Evolutionary conservation across 176 grass and related monocot species (phyloP).

Genomic region (Guadua angustifolia): DNA sequence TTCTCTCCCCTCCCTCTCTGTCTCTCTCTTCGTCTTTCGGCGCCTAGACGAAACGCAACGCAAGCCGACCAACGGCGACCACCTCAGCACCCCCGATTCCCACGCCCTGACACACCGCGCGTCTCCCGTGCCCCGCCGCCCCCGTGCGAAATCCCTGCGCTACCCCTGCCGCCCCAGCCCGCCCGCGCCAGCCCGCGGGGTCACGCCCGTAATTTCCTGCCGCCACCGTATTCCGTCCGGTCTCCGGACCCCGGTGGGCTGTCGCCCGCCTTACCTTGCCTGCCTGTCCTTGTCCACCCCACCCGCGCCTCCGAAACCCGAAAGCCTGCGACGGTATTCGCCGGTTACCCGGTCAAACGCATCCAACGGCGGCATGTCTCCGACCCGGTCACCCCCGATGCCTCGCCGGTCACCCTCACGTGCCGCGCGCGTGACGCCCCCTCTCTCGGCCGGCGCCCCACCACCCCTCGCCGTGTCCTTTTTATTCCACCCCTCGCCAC

Average conservation of each 20-base stretch:
- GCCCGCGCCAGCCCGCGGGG: background rate
- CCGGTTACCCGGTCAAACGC: slow-evolving; percentile 83
- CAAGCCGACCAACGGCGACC: slow-evolving; percentile 65
- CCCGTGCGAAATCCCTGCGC: slow-evolving; percentile 23
- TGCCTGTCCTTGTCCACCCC: slow-evolving; percentile 26
- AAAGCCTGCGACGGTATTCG: slow-evolving; percentile 42
- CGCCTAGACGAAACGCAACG: slow-evolving; percentile 37
- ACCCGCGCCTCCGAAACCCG: slow-evolving; percentile 41
- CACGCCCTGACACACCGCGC: slow-evolving; percentile 46
- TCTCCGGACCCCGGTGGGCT: slow-evolving; percentile 51
- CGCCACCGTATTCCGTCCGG: slow-evolving; percentile 63
- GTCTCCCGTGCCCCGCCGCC: background rate
- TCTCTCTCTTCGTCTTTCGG: slow-evolving; percentile 41
- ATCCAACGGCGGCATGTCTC: slow-evolving; percentile 78
- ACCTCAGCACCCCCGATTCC: slow-evolving; percentile 46
- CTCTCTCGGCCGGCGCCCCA: slow-evolving; percentile 48
- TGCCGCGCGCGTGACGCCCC: slow-evolving; percentile 54
- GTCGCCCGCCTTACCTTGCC: slow-evolving; percentile 33
- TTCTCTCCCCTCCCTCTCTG: background rate
- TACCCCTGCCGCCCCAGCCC: slow-evolving; percentile 31
- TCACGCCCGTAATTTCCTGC: slow-evolving; percentile 33
- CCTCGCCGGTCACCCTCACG: slow-evolving; percentile 65
- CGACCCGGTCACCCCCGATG: slow-evolving; percentile 60
- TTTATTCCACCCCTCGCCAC: slow-evolving; percentile 56
- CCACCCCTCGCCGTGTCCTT: slow-evolving; percentile 45